Evolutionary conservation across 2,329 filamentous ascomycete genomes (phyloP).

Genomic region (Alternaria burnsii): DNA sequence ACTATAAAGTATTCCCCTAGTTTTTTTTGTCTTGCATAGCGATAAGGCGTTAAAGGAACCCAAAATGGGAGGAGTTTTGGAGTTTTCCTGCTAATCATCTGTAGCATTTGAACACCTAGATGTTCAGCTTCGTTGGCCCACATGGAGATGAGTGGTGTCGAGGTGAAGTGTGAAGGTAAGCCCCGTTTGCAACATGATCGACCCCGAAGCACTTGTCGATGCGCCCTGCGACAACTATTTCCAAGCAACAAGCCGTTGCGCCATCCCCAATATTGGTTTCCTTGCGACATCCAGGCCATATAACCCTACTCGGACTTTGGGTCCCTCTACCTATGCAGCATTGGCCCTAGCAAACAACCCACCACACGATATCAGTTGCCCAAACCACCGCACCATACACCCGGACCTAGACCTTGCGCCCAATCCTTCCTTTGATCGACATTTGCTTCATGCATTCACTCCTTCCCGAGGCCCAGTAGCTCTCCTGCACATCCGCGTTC

Average conservation of each 20-base stretch:
- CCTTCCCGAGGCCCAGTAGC: not conserved
- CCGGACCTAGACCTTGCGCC: conserved; percentile 3
- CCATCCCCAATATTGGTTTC: not conserved
- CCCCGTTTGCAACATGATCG: conserved; percentile 13
- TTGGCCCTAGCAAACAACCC: conserved; percentile 4
- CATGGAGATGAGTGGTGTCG: conserved; percentile 27
- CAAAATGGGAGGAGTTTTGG: conserved; percentile 15
- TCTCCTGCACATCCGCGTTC: not conserved
- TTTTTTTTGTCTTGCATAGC: conserved; percentile 26
- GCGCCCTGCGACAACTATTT: conserved; percentile 11
- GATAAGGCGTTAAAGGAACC: conserved; percentile 26
- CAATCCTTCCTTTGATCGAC: not conserved
- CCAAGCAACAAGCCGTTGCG: conserved; percentile 8
- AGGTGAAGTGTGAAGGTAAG: conserved; percentile 31
- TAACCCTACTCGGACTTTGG: not conserved
- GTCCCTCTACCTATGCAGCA: conserved; percentile 1
- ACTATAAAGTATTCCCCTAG: conserved; percentile 35
- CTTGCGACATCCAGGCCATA: conserved; percentile 3
- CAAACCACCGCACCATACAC: not conserved
- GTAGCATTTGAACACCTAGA: conserved; percentile 25
- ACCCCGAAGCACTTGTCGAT: conserved; percentile 12
- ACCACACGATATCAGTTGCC: not conserved
- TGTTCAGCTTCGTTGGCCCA: conserved; percentile 17
- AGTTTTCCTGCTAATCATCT: conserved; percentile 28
- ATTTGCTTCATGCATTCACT: not conserved